A percentile compares a stretch with the other conserved stretches of the same genome.
These are phyloP conservation scores for Rhodotorula taiwanensis DNA, from an alignment of 768 basidiomycete species.

Conservation along the genomic window DNA sequence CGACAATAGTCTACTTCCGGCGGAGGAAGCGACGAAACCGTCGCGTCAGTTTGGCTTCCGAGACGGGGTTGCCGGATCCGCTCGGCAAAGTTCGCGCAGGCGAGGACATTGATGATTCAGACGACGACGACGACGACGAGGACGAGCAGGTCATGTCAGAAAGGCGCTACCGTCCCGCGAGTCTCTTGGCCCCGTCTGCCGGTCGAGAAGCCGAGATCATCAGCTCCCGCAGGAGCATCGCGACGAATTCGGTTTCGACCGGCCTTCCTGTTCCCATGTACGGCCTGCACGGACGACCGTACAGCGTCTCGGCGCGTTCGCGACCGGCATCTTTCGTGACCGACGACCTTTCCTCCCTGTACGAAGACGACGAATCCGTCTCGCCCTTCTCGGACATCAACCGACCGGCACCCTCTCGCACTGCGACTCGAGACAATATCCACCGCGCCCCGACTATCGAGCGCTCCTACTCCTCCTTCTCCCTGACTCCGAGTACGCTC, in stretches of 20 bases:
- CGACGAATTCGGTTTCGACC: slow-evolving; percentile 33
- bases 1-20: slow-evolving; percentile 3
- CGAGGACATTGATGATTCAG: no score
- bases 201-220: slow-evolving; percentile 1
- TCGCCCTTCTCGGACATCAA: slow-evolving; percentile 32
- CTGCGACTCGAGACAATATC: slow-evolving; percentile 21
- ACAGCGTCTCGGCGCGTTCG: slow-evolving; percentile 8
- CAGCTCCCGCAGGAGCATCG: slow-evolving; percentile 15
- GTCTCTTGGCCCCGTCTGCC: no score
- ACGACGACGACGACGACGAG: not conserved
- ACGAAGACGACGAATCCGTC: slow-evolving; percentile 15
- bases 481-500: slow-evolving; percentile 1
- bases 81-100: no score
- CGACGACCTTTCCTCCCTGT: not conserved
- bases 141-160: not conserved
- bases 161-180: no score
- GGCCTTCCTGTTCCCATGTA: not conserved
- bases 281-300: not conserved
- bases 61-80: no score
- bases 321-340: not conserved
- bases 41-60: no score
- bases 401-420: slow-evolving; percentile 6
- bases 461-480: slow-evolving; percentile 1
- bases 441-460: not conserved
- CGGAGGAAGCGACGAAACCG: not conserved